Percentiles rank a stretch among this genome's conserved stretches.
Conservation (phyloP, 768 basidiomycete species). For the Termitomyces sp. region DNA sequence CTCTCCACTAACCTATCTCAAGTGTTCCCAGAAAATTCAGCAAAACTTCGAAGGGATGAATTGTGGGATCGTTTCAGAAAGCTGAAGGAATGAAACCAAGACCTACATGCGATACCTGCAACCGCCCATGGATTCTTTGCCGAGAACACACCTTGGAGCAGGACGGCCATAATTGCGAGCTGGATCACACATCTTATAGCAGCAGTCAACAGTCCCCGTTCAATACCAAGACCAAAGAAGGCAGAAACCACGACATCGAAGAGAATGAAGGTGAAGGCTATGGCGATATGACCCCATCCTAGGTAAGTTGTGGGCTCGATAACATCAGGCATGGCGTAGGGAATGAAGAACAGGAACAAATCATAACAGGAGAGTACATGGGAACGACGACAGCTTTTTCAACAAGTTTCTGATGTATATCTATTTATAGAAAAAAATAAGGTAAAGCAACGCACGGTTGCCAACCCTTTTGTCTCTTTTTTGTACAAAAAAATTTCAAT, state of each 20-base stretch:
- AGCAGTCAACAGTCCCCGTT: constrained; percentile 59
- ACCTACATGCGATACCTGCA: constrained; percentile 66
- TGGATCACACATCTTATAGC: constrained; percentile 75
- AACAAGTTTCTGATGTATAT: background rate
- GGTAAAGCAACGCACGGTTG: no score
- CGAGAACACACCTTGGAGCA: constrained; percentile 72
- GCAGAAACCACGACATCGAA: constrained; percentile 67
- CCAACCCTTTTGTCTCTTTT: background rate
- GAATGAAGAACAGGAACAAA: background rate
- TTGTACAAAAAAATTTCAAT: background rate
- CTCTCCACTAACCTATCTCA: constrained; percentile 58
- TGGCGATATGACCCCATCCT: constrained; percentile 68
- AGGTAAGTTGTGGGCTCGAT: constrained; percentile 25
- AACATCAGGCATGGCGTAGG: background rate
- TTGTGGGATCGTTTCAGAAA: background rate
- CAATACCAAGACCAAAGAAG: constrained; percentile 62
- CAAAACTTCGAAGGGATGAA: constrained; percentile 35
- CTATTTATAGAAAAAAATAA: background rate
- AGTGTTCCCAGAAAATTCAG: constrained; percentile 74
- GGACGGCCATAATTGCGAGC: constrained; percentile 64
- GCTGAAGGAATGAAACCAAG: background rate
- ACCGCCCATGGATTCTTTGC: constrained; percentile 73
- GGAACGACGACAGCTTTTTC: background rate
- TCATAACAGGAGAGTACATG: background rate
- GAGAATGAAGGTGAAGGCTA: constrained; percentile 71